Percentiles rank a stretch among this genome's conserved stretches.
These are phyloP conservation scores for Alectoria sarmentosa DNA, from an alignment of 495 filamentous ascomycete species.

Conservation along the genomic window DNA sequence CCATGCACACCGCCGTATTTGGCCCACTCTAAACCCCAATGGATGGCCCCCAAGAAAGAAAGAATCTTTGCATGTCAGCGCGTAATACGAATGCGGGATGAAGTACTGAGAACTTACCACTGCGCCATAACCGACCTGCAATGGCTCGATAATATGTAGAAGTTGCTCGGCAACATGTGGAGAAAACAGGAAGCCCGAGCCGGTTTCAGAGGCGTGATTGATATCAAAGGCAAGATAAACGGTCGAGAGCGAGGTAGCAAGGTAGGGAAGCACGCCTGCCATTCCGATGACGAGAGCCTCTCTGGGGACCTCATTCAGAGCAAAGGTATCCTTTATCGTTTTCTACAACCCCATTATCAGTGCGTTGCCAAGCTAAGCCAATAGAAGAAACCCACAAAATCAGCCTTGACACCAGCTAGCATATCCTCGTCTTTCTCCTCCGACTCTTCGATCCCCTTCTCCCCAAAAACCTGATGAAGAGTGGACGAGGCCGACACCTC, in stretches of 20 bases:
- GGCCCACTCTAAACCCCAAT: slow-evolving; percentile 87
- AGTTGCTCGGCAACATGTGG: slow-evolving; percentile 65
- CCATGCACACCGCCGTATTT: slow-evolving; percentile 63
- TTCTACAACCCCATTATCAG: slow-evolving; percentile 41
- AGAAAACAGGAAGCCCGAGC: slow-evolving; percentile 57
- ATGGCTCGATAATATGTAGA: slow-evolving; percentile 75
- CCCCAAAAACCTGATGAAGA: slow-evolving; percentile 48
- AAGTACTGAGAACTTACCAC: slow-evolving; percentile 51
- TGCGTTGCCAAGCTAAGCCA: not conserved
- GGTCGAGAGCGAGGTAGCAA: slow-evolving; percentile 82
- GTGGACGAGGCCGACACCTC: slow-evolving; percentile 50
- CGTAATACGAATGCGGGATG: not conserved
- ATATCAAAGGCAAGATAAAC: slow-evolving; percentile 79
- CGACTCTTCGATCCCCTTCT: slow-evolving; percentile 31
- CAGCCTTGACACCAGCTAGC: slow-evolving; percentile 58
- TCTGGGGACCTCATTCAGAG: slow-evolving; percentile 64
- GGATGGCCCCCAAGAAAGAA: slow-evolving; percentile 92
- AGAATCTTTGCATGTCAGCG: slow-evolving; percentile 53
- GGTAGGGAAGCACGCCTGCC: slow-evolving; percentile 84
- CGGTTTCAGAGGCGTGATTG: slow-evolving; percentile 53
- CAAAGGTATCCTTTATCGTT: slow-evolving; percentile 84
- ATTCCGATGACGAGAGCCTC: slow-evolving; percentile 77
- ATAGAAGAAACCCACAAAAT: slow-evolving; percentile 54
- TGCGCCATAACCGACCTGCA: slow-evolving; percentile 91
- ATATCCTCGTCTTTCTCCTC: slow-evolving; percentile 51